Conservation (phyloP, 371 early-diverging fungal species). For the Amoeboaphelidium protococcarum region DNA sequence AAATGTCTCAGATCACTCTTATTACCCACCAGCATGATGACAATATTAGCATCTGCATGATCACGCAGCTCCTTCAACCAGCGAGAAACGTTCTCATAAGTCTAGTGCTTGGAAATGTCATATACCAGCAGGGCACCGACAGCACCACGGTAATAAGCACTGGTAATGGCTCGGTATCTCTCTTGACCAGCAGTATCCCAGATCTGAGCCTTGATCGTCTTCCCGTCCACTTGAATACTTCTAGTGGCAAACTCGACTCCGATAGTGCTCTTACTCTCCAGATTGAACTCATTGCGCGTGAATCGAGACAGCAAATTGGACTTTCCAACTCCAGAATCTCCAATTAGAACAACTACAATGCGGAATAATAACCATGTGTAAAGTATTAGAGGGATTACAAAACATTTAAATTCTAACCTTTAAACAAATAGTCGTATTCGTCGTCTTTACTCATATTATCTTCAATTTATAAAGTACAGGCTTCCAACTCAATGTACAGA, state of each 20-base stretch:
- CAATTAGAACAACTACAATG: conserved; percentile 81
- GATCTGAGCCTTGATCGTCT: conserved; percentile 97
- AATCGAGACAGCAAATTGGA: conserved; percentile 95
- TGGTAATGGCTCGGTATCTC: conserved; percentile 21
- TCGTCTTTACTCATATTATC: no score
- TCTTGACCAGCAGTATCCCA: conserved; percentile 82
- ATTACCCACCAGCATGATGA: conserved; percentile 97
- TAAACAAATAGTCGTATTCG: conserved; percentile 86
- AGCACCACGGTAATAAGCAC: conserved; percentile 90
- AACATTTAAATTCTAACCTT: conserved; percentile 23
- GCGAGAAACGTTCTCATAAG: conserved; percentile 79
- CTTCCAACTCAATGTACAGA: no score
- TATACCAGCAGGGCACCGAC: conserved; percentile 96
- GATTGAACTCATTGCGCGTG: conserved; percentile 88
- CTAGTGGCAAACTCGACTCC: conserved; percentile 98
- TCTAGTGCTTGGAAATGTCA: conserved; percentile 87
- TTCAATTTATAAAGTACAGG: no score
- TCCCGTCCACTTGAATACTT: conserved; percentile 80
- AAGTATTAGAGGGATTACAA: neutral
- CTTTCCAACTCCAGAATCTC: conserved; percentile 98
- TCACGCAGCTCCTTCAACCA: conserved; percentile 97
- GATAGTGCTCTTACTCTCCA: conserved; percentile 96
- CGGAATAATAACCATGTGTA: neutral
- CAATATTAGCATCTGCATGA: conserved; percentile 90
- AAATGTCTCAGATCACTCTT: conserved; percentile 93